These are phyloP conservation scores for Yamadazyma triangularis DNA, from an alignment of 1,139 yeast species.

Conservation along the genomic window DNA sequence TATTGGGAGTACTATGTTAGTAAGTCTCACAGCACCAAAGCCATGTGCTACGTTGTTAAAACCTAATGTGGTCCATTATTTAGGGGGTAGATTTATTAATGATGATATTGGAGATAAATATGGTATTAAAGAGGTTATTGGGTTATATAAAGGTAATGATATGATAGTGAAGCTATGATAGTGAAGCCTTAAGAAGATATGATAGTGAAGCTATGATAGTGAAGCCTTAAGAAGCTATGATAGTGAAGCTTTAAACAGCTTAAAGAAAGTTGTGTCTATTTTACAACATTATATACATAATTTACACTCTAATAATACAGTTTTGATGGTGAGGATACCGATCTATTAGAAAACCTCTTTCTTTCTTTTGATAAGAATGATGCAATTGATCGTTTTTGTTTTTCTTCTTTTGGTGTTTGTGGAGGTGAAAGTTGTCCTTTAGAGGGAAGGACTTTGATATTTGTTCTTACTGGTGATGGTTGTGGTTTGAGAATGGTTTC, in stretches of 20 bases:
- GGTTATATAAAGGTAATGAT: conserved; percentile 31
- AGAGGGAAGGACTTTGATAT: no score
- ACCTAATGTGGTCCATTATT: conserved; percentile 49
- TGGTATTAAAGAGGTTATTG: conserved; percentile 49
- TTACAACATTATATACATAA: conserved; percentile 6
- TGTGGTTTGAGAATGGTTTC: no score
- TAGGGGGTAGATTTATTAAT: conserved; percentile 87
- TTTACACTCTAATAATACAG: conserved; percentile 6
- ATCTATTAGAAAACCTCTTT: conserved; percentile 1
- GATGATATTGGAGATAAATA: conserved; percentile 63
- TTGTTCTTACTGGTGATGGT: no score
- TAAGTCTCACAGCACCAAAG: conserved; percentile 91
- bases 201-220: conserved; percentile 23
- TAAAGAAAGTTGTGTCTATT: no score
- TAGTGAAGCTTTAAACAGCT: no score
- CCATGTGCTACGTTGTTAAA: conserved; percentile 62
- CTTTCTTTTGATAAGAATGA: conserved; percentile 6
- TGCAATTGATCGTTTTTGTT: conserved; percentile 8
- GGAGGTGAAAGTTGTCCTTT: conserved; percentile 1
- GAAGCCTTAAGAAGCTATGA: no score
- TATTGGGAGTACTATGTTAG: conserved; percentile 59
- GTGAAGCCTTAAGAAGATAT: no score
- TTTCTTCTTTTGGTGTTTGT: conserved; percentile 4
- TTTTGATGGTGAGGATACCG: conserved; percentile 1
- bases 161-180: conserved; percentile 27